These are phyloP conservation scores for Cladosporium sp. DNA, from an alignment of 2,329 filamentous ascomycete genomes.

Conservation along the genomic window DNA sequence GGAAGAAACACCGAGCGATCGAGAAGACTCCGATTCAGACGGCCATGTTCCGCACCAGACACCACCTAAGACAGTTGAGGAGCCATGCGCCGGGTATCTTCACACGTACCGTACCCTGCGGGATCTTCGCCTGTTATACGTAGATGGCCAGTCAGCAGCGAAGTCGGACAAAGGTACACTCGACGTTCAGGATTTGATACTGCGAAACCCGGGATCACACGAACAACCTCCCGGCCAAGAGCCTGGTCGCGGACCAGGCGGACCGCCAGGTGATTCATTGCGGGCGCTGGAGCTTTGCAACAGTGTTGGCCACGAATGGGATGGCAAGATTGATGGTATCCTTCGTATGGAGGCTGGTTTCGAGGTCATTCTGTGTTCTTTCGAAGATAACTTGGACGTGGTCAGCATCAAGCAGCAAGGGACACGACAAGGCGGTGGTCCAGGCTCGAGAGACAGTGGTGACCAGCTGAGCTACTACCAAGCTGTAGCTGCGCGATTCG, in stretches of 20 bases:
- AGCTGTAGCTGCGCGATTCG: conserved; percentile 44
- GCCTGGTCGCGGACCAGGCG: conserved; percentile 7
- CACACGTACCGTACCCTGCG: conserved; percentile 65
- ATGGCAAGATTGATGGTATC: conserved; percentile 59
- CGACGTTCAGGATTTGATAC: conserved; percentile 67
- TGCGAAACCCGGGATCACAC: conserved; percentile 35
- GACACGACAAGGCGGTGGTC: background rate
- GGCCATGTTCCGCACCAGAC: background rate
- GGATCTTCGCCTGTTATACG: conserved; percentile 62
- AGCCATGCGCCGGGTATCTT: conserved; percentile 54
- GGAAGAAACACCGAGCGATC: background rate
- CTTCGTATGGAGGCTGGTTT: conserved; percentile 70
- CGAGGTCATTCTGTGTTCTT: conserved; percentile 69
- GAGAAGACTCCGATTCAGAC: background rate
- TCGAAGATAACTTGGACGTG: conserved; percentile 46
- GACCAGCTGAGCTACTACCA: conserved; percentile 38
- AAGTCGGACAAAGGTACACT: conserved; percentile 67
- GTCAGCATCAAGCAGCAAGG: conserved; percentile 35
- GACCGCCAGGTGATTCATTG: conserved; percentile 47
- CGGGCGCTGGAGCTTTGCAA: conserved; percentile 60
- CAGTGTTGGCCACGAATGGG: conserved; percentile 52
- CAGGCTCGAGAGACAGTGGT: background rate
- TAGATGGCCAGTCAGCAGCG: conserved; percentile 70
- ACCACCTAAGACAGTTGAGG: background rate
- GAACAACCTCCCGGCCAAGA: background rate